Conservation (phyloP, 108 stramenopile genomes). For the Cafeteria roenbergensis region DNA sequence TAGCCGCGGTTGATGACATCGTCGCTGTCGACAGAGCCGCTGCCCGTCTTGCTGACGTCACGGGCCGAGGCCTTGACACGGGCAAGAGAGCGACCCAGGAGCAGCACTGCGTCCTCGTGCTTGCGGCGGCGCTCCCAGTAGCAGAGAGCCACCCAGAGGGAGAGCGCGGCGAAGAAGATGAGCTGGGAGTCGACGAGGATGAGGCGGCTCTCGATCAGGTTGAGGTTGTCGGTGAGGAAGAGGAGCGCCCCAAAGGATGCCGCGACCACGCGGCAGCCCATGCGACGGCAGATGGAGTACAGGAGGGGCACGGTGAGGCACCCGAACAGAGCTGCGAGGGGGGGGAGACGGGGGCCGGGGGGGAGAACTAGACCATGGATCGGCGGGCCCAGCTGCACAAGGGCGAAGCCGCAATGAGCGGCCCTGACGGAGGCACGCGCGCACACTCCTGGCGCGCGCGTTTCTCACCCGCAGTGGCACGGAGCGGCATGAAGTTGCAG, state of each 20-base stretch:
- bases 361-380: too few relatives aligned
- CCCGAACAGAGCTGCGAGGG: not conserved
- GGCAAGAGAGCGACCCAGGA: too few relatives aligned
- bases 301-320: not conserved
- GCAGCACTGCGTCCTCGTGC: not conserved
- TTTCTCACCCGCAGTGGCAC: too few relatives aligned
- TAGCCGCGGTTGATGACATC: too few relatives aligned
- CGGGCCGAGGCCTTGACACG: too few relatives aligned
- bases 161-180: not conserved
- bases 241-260: not conserved
- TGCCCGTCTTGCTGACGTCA: not conserved
- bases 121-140: not conserved
- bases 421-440: too few relatives aligned
- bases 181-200: constrained; percentile 11
- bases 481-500: constrained; percentile 5
- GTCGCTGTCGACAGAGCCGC: too few relatives aligned
- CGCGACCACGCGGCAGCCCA: not conserved
- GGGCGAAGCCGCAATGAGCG: too few relatives aligned
- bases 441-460: too few relatives aligned
- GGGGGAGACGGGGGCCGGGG: too few relatives aligned
- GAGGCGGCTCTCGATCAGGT: constrained; percentile 11
- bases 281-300: not conserved
- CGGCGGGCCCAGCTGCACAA: too few relatives aligned
- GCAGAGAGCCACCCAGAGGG: constrained; percentile 1
- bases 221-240: constrained; percentile 1